Evolutionary conservation across 441 rosid species (phyloP), one percentile per base, ranked within the genome.

Genomic region (Populus hybrid): DNA sequence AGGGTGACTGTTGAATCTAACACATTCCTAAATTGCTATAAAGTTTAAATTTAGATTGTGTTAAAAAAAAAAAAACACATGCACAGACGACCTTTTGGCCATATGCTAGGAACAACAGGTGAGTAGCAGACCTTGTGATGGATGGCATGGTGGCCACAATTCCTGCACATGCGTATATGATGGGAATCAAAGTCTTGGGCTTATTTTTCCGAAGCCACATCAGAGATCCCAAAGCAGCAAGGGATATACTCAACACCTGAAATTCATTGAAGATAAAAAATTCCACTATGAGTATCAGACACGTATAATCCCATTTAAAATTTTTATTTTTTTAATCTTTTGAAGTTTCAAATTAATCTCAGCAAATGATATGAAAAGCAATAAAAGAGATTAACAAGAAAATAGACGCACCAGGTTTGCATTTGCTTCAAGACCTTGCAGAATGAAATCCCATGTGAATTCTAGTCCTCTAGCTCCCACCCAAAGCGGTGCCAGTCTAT

Each of bases 191-290:
- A 6, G 92, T 84, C 89, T 84, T 95, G 7, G 98, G 98, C 75
- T 95, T 93, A 89, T 91, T 95, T 81, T 93, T 95, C 74, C 98
- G 90, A 61, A 94, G 95, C 98, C 98, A 94, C 91, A 94, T 94
- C 86, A 94, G 81, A 19, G 98, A 94, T 75, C 98, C 98, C 84
- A 94, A 86, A 3, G 97, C 97, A 50, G 98, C 95, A 75, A 94
- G 87, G 50, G 98, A 94, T 83, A 94, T 88, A 16, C 93, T 88
- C 75, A 94, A 84, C 79, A 92, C 97, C 98, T 92, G 88, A 81
- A 71, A 72, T 66, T 68, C 28, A 63, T 21, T 80, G 42, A 74
- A 40, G 65, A 75, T 5, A 23, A 36, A 26, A 3, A 64, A 75
- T 19, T 68, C 69, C 10, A 19, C 28, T 10, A 38, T 16, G 10